Percentiles rank a stretch among this genome's conserved stretches.
These are phyloP conservation scores for Macrophomina tecta DNA, from an alignment of 2,329 filamentous ascomycete species.

Conservation along the genomic window DNA sequence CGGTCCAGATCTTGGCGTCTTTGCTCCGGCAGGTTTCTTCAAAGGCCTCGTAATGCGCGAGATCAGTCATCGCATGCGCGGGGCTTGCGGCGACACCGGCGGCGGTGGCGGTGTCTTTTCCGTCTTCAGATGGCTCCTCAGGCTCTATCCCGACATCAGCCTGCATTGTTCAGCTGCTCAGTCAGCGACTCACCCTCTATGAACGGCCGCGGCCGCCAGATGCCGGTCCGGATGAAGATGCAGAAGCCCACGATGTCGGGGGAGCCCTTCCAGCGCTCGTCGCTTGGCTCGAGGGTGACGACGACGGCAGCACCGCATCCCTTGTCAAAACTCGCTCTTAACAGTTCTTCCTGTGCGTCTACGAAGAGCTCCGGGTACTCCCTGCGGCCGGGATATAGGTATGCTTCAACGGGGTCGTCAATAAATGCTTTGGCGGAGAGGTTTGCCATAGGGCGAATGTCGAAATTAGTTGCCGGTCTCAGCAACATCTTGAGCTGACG, in stretches of 20 bases:
- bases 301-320: not conserved
- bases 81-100: no score
- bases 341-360: not conserved
- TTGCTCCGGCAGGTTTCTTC: not conserved
- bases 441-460: not conserved
- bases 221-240: not conserved
- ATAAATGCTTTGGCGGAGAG: not conserved
- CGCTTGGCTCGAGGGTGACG: not conserved
- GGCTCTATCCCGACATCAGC: no score
- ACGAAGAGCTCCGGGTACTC: not conserved
- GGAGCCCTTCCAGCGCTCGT: not conserved
- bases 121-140: no score
- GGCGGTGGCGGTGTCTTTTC: no score
- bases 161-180: not conserved
- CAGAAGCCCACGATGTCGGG: conserved; percentile 9
- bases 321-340: not conserved
- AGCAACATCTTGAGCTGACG: not conserved
- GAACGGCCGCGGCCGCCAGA: no score
- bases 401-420: not conserved
- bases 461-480: not conserved
- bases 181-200: not conserved
- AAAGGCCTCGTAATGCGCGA: not conserved
- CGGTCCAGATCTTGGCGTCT: not conserved
- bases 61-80: not conserved
- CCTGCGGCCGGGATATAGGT: not conserved